phyloP scores from a whole-genome alignment of 129 eudicot species.

The Centaurea solstitialis region DNA sequence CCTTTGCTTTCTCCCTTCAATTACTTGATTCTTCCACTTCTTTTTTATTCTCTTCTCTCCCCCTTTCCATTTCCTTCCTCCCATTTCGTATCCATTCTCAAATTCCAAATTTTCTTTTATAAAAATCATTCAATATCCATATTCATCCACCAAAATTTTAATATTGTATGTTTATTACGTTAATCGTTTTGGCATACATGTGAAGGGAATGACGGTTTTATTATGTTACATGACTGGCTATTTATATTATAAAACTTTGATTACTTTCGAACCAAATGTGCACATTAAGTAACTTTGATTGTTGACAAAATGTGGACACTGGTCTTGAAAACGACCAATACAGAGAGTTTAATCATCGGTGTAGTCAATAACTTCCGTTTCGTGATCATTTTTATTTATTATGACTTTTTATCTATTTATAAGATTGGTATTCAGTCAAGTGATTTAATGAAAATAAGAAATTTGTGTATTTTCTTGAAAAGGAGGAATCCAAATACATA shows the following conservation, averaged over 20 bases:
- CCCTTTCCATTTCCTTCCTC: background rate
- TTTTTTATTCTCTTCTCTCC: constrained; percentile 12
- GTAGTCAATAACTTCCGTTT: background rate
- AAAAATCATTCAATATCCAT: background rate
- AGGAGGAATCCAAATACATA: background rate
- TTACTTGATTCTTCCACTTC: constrained; percentile 35
- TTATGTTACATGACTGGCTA: background rate
- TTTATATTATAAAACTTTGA: background rate
- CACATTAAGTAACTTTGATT: background rate
- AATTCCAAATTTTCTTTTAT: background rate
- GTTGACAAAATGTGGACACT: background rate
- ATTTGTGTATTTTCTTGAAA: background rate
- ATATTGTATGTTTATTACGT: background rate
- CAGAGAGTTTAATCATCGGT: background rate
- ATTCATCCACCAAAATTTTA: no score
- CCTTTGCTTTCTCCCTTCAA: constrained; percentile 37
- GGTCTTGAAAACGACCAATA: constrained; percentile 1
- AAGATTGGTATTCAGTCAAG: background rate
- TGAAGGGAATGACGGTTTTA: background rate
- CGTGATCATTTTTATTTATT: background rate
- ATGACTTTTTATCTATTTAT: background rate
- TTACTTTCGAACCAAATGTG: constrained; percentile 19
- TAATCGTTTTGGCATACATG: background rate
- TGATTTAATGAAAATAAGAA: background rate
- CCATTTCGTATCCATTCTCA: background rate